Percentiles rank a stretch among this genome's conserved stretches.
Conservation (phyloP, 768 basidiomycete species). For the Leucocoprinus birnbaumii region DNA sequence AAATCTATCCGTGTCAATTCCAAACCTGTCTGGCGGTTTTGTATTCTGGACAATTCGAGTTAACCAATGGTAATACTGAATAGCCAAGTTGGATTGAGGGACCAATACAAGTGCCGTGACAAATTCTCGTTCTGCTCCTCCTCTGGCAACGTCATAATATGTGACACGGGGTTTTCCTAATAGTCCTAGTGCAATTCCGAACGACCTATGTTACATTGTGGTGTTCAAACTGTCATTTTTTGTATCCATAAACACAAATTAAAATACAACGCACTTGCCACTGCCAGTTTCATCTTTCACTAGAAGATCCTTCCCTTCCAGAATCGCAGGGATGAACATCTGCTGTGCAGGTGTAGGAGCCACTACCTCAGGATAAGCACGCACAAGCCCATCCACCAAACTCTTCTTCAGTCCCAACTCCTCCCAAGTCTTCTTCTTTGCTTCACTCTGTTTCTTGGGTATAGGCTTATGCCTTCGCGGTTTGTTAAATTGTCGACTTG, state of each 20-base stretch:
- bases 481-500: neutral
- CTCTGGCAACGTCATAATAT: slow-evolving; percentile 15
- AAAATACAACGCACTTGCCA: slow-evolving; percentile 58
- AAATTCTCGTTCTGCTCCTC: slow-evolving; percentile 19
- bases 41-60: slow-evolving; percentile 41
- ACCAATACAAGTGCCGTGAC: slow-evolving; percentile 63
- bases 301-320: slow-evolving; percentile 56
- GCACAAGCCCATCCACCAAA: slow-evolving; percentile 45
- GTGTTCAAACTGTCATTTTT: too few species aligned
- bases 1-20: slow-evolving; percentile 29
- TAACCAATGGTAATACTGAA: slow-evolving; percentile 67
- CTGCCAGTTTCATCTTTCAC: slow-evolving; percentile 72
- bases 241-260: neutral
- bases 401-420: slow-evolving; percentile 48
- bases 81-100: slow-evolving; percentile 71
- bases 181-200: slow-evolving; percentile 65
- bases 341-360: slow-evolving; percentile 58
- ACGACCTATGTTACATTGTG: slow-evolving; percentile 51
- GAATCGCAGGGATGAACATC: slow-evolving; percentile 58
- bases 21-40: slow-evolving; percentile 19
- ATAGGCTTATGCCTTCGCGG: neutral
- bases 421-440: slow-evolving; percentile 34
- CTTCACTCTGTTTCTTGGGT: neutral
- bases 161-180: slow-evolving; percentile 51
- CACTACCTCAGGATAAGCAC: slow-evolving; percentile 60